A percentile compares a stretch with the other conserved stretches of the same genome.
Evolutionary conservation across 1,284 basidiomycete genomes (phyloP).

Genomic region (Bothia castanella): DNA sequence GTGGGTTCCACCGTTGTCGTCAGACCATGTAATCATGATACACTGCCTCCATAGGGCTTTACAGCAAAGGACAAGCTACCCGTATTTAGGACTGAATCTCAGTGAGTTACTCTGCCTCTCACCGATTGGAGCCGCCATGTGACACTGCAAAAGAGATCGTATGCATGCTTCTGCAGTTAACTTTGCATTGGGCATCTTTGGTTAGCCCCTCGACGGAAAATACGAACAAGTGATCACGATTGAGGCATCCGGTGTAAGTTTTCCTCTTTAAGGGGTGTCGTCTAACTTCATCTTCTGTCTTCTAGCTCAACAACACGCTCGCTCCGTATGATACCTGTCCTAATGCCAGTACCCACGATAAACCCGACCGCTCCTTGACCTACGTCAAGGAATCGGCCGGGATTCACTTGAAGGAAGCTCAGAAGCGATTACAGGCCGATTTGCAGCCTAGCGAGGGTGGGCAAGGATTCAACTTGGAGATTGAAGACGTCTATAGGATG

Average conservation of each 20-base stretch:
- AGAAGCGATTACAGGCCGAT: constrained; percentile 55
- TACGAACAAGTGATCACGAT: constrained; percentile 81
- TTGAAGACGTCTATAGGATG: constrained; percentile 70
- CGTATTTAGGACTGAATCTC: constrained; percentile 85
- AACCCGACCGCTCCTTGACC: constrained; percentile 52
- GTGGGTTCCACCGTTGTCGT: constrained; percentile 28
- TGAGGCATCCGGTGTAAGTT: constrained; percentile 57
- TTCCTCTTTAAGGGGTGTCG: background rate
- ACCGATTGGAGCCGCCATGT: background rate
- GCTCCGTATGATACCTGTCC: constrained; percentile 40
- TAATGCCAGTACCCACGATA: constrained; percentile 50
- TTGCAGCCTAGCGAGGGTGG: constrained; percentile 39
- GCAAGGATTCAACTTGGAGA: constrained; percentile 62
- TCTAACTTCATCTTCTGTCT: background rate
- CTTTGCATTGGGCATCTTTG: constrained; percentile 86
- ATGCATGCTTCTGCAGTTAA: constrained; percentile 82
- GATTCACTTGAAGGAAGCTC: constrained; percentile 69
- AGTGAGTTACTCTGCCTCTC: too few relatives aligned
- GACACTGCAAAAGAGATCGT: constrained; percentile 51
- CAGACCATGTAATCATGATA: too few relatives aligned
- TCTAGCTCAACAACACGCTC: constrained; percentile 32
- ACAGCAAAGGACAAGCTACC: constrained; percentile 67
- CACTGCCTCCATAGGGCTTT: constrained; percentile 61
- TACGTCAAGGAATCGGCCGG: constrained; percentile 63
- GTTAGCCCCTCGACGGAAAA: constrained; percentile 72